phyloP scores from a whole-genome alignment of 225 moss, liverwort and hornwort species.

The Sphagnum tenellum region DNA sequence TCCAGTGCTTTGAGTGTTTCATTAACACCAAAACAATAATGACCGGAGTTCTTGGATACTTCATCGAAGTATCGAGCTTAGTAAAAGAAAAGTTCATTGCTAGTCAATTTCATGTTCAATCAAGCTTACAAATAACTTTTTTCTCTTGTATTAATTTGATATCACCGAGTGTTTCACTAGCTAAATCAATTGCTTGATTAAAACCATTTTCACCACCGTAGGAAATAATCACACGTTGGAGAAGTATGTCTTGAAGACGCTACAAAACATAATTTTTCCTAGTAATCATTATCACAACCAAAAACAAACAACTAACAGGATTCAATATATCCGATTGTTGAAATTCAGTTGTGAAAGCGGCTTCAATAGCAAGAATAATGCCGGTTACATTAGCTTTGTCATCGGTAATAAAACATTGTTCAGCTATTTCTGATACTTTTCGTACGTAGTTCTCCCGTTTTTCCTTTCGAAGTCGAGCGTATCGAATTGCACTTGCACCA shows the following conservation, averaged over 20 bases:
- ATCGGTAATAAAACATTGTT: slow-evolving; percentile 8
- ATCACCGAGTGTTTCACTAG: slow-evolving; percentile 5
- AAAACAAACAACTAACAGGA: no score
- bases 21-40: slow-evolving; percentile 15
- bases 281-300: no score
- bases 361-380: slow-evolving; percentile 12
- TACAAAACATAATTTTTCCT: no score
- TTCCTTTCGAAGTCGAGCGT: slow-evolving; percentile 17
- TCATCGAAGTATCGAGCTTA: slow-evolving; percentile 20
- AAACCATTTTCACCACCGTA: slow-evolving; percentile 22
- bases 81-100: no score
- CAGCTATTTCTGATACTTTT: slow-evolving; percentile 13
- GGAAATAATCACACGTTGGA: slow-evolving; percentile 13
- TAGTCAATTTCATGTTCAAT: no score
- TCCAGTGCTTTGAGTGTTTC: slow-evolving; percentile 15
- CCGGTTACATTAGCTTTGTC: slow-evolving; percentile 12
- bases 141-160: slow-evolving; percentile 20
- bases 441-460: slow-evolving; percentile 15
- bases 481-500: slow-evolving; percentile 17
- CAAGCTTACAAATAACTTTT: slow-evolving; percentile 9
- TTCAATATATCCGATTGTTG: slow-evolving; percentile 16
- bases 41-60: slow-evolving; percentile 12
- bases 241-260: slow-evolving; percentile 7
- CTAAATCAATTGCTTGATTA: slow-evolving; percentile 15
- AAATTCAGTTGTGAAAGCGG: slow-evolving; percentile 15